A percentile compares a stretch with the other conserved stretches of the same genome.
Conservation (phyloP, 176 grass and related monocot species). For the Raddia distichophylla region DNA sequence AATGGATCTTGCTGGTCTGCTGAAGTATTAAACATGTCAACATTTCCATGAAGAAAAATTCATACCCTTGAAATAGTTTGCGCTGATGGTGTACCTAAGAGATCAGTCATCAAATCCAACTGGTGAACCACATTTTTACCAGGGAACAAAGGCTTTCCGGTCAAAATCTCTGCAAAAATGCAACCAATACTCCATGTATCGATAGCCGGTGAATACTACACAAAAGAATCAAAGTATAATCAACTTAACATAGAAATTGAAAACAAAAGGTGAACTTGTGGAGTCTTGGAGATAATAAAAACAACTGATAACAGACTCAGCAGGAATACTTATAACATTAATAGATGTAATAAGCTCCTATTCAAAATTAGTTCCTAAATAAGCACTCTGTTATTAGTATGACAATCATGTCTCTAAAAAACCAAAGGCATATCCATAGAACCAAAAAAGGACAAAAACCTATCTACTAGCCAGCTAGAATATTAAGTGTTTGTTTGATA, state of each 20-base stretch:
- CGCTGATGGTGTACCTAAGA: constrained; percentile 74
- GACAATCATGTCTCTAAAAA: constrained; percentile 5
- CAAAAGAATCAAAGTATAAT: constrained; percentile 32
- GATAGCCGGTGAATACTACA: constrained; percentile 93
- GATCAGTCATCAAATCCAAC: constrained; percentile 98
- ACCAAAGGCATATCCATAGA: not conserved
- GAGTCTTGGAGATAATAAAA: not conserved
- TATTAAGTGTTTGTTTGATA: too few species aligned
- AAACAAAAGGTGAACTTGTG: not conserved
- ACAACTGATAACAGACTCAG: constrained; percentile 24
- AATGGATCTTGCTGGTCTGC: constrained; percentile 9
- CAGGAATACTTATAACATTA: constrained; percentile 22
- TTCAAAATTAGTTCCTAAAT: constrained; percentile 37
- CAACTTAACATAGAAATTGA: not conserved
- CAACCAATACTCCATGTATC: constrained; percentile 99
- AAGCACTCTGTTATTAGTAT: constrained; percentile 40
- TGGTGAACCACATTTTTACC: constrained; percentile 99
- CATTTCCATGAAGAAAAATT: constrained; percentile 23
- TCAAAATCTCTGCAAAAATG: constrained; percentile 96
- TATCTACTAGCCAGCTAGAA: not conserved
- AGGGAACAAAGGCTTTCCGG: constrained; percentile 95
- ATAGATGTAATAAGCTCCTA: constrained; percentile 42
- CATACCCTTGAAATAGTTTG: constrained; percentile 81
- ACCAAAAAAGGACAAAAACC: not conserved
- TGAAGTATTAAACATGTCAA: constrained; percentile 13